These are phyloP conservation scores for Gossypium longicalyx DNA, from an alignment of 345 rosid genomes.

Conservation along the genomic window DNA sequence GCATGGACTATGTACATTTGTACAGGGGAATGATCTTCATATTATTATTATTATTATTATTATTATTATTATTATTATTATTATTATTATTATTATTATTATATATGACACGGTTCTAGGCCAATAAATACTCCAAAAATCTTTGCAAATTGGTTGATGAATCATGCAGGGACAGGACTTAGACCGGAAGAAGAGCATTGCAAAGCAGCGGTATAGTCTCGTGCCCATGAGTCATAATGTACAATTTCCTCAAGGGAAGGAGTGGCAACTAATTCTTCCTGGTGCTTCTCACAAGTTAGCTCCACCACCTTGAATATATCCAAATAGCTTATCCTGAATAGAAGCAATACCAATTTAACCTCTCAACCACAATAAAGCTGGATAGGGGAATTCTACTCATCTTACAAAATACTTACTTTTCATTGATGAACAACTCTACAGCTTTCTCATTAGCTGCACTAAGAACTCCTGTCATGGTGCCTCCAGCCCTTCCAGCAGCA, in stretches of 20 bases:
- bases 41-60: too few relatives aligned
- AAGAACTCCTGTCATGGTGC: slow-evolving; percentile 99
- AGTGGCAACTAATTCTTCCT: slow-evolving; percentile 51
- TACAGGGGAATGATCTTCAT: background rate
- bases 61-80: too few relatives aligned
- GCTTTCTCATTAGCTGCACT: slow-evolving; percentile 96
- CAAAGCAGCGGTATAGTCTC: slow-evolving; percentile 59
- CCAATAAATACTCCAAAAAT: too few relatives aligned
- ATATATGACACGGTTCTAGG: too few relatives aligned
- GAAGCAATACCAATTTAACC: too few relatives aligned
- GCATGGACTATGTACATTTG: background rate
- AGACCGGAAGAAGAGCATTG: slow-evolving; percentile 38
- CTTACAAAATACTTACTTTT: slow-evolving; percentile 45
- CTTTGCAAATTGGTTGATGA: too few relatives aligned
- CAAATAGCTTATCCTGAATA: slow-evolving; percentile 75
- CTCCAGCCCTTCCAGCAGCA: slow-evolving; percentile 97
- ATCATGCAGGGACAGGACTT: slow-evolving; percentile 38
- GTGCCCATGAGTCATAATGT: slow-evolving; percentile 91
- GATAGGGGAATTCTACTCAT: too few relatives aligned
- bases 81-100: too few relatives aligned
- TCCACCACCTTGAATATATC: slow-evolving; percentile 95
- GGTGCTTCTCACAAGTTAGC: slow-evolving; percentile 71
- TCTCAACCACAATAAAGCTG: too few relatives aligned
- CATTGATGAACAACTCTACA: slow-evolving; percentile 75
- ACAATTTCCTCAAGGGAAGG: slow-evolving; percentile 86